phyloP scores from a whole-genome alignment of 78 protist genomes.

The Isochrysis galbana region DNA sequence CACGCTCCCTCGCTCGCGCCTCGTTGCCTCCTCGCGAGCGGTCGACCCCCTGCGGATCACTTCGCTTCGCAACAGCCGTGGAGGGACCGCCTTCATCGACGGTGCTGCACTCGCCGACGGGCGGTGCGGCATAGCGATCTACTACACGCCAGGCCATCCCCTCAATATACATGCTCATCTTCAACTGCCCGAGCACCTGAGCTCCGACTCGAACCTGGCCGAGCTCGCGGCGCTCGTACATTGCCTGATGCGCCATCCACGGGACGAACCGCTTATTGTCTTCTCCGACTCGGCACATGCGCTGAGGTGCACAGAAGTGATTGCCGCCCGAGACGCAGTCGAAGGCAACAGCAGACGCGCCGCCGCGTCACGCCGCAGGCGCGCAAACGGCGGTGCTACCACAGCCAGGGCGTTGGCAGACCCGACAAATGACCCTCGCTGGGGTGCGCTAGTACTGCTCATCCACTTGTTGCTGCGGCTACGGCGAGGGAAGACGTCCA shows the following conservation, averaged over 20 bases:
- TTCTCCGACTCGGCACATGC: constrained; percentile 1
- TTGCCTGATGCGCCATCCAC: background rate
- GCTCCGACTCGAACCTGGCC: background rate
- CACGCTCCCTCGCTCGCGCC: background rate
- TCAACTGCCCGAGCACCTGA: background rate
- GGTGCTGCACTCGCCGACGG: background rate
- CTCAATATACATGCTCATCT: background rate
- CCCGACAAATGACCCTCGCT: background rate
- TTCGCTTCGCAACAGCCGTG: too few species aligned
- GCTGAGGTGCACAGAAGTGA: background rate
- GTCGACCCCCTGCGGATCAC: background rate
- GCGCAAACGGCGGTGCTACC: too few species aligned
- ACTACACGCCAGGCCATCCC: background rate
- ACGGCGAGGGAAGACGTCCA: background rate
- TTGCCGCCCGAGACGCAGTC: too few species aligned
- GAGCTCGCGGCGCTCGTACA: background rate
- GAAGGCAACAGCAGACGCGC: background rate
- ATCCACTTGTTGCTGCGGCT: background rate
- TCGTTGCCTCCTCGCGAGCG: background rate
- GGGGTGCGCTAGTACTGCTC: background rate
- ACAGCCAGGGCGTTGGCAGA: background rate
- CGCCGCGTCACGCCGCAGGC: background rate
- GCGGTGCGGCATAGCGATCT: background rate
- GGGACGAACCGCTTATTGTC: background rate
- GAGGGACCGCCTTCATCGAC: background rate